Conservation (phyloP, 1,139 yeast genomes). For the Scheffersomyces lignicola region DNA sequence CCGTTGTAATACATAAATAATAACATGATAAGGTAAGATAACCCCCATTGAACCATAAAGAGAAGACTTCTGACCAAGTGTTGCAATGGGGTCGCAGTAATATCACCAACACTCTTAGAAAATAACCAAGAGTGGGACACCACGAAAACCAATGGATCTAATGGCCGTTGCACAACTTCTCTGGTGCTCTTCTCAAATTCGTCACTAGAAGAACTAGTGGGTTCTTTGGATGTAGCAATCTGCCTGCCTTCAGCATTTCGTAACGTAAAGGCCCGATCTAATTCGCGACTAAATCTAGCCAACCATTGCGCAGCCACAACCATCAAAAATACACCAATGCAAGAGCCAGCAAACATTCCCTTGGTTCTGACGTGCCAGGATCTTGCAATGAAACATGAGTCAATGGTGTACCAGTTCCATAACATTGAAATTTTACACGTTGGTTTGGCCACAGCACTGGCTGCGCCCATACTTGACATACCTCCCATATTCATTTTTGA, state of each 20-base stretch:
- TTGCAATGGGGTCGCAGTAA: conserved; percentile 42
- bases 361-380: conserved; percentile 63
- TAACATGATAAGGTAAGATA: conserved; percentile 65
- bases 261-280: conserved; percentile 28
- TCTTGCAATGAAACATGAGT: conserved; percentile 61
- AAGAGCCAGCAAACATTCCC: conserved; percentile 70
- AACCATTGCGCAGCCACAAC: conserved; percentile 60
- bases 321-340: conserved; percentile 62
- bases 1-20: conserved; percentile 76
- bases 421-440: conserved; percentile 41
- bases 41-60: conserved; percentile 61
- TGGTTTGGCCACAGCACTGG: conserved; percentile 11
- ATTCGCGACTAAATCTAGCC: conserved; percentile 56
- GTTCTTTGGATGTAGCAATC: conserved; percentile 4
- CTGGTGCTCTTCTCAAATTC: no score
- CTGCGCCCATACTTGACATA: conserved; percentile 4
- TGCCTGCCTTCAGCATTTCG: conserved; percentile 6
- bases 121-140: conserved; percentile 45
- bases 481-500: conserved; percentile 14
- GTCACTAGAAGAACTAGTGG: neutral
- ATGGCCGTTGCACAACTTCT: no score
- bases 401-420: conserved; percentile 52
- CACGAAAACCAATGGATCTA: conserved; percentile 29
- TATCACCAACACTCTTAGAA: conserved; percentile 12
- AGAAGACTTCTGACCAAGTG: conserved; percentile 50